phyloP scores from a whole-genome alignment of 1,284 basidiomycete species.

The Crucibulum parvulum region DNA sequence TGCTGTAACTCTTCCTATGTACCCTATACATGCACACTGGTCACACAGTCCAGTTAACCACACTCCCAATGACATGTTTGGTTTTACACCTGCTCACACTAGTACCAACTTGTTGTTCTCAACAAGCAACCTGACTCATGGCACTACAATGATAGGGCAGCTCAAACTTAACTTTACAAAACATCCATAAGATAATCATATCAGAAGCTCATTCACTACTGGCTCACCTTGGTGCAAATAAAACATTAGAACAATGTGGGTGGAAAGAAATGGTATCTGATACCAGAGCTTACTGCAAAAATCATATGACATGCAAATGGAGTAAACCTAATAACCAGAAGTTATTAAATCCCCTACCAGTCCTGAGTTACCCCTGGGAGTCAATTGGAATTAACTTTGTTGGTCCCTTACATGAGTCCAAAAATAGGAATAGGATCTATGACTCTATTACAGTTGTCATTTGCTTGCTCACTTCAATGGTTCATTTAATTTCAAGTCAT shows the following conservation, averaged over 20 bases:
- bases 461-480: constrained; percentile 37
- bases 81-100: no score
- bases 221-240: constrained; percentile 33
- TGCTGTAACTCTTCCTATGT: no score
- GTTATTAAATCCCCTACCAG: constrained; percentile 30
- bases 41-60: no score
- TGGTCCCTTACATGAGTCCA: constrained; percentile 16
- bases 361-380: constrained; percentile 36
- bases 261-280: constrained; percentile 33
- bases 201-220: constrained; percentile 30
- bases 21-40: no score
- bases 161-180: background rate
- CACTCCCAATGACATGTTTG: no score
- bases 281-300: constrained; percentile 19
- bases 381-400: constrained; percentile 43
- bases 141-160: no score
- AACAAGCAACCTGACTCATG: no score
- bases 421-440: constrained; percentile 12
- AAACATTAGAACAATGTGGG: constrained; percentile 35
- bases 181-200: constrained; percentile 31
- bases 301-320: constrained; percentile 26
- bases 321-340: constrained; percentile 28
- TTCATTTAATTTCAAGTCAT: constrained; percentile 33
- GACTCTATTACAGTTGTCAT: constrained; percentile 33
- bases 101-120: no score